Evolutionary conservation across 371 early-diverging fungal genomes (phyloP).

Genomic region (Chytridium lagenaria): DNA sequence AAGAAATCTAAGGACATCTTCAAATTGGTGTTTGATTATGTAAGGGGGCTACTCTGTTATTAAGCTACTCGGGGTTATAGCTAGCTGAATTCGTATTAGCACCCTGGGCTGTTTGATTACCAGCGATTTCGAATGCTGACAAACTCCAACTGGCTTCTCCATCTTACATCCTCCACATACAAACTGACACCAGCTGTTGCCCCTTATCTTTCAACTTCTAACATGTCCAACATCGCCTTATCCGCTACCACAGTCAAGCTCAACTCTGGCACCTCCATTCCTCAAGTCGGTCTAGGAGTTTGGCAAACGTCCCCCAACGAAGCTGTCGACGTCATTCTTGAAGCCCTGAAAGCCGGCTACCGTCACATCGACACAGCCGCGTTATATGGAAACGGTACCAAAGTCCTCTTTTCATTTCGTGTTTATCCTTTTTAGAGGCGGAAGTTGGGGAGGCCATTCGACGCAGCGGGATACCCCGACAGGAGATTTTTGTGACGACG

Average conservation of each 20-base stretch:
- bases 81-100: too few species aligned
- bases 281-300: slow-evolving; percentile 28
- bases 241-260: neutral
- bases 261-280: slow-evolving; percentile 15
- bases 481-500: slow-evolving; percentile 76
- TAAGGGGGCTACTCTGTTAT: too few species aligned
- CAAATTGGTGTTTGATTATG: too few species aligned
- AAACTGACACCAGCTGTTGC: too few species aligned
- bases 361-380: slow-evolving; percentile 38
- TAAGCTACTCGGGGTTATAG: too few species aligned
- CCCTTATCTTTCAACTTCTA: too few species aligned
- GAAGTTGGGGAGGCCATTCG: slow-evolving; percentile 55
- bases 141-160: too few species aligned
- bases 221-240: neutral
- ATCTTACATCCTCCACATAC: too few species aligned
- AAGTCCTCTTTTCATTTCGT: neutral
- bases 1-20: too few species aligned
- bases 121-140: too few species aligned
- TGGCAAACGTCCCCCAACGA: slow-evolving; percentile 22
- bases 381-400: slow-evolving; percentile 23
- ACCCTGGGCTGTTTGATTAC: too few species aligned
- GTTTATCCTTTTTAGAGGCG: slow-evolving; percentile 30
- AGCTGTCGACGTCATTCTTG: slow-evolving; percentile 1
- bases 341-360: slow-evolving; percentile 28
- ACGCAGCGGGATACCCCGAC: slow-evolving; percentile 59